phyloP scores from a whole-genome alignment of 768 basidiomycete species.

The Mycena venus region DNA sequence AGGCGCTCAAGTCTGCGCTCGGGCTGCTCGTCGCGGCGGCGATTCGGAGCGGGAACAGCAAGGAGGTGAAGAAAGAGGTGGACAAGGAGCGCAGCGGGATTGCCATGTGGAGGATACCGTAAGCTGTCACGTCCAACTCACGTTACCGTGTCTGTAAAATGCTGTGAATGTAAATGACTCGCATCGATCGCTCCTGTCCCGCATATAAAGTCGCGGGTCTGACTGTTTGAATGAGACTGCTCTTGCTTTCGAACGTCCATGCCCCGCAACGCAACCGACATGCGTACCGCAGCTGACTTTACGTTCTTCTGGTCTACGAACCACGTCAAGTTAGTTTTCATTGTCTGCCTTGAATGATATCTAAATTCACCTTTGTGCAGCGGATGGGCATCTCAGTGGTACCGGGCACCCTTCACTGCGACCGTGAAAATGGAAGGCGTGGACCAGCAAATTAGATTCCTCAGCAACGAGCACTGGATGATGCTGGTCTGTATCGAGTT shows the following conservation, averaged over 20 bases:
- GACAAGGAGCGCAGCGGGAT: conserved; percentile 72
- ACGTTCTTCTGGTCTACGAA: conserved; percentile 62
- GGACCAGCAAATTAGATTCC: conserved; percentile 52
- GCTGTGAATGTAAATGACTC: background rate
- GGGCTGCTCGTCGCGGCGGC: conserved; percentile 67
- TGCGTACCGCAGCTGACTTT: too few relatives aligned
- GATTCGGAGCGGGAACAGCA: conserved; percentile 64
- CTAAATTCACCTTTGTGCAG: conserved; percentile 34
- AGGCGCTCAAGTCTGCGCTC: conserved; percentile 62
- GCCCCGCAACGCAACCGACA: too few relatives aligned
- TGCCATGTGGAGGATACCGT: conserved; percentile 78
- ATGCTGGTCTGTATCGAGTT: conserved; percentile 53
- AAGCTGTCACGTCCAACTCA: background rate
- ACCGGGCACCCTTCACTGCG: conserved; percentile 59
- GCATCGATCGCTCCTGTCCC: background rate
- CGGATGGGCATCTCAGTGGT: conserved; percentile 68
- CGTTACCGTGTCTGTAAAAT: background rate
- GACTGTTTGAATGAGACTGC: background rate
- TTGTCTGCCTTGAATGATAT: background rate
- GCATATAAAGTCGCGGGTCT: background rate
- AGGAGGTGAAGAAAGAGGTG: conserved; percentile 67
- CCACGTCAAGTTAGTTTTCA: conserved; percentile 54
- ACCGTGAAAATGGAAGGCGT: conserved; percentile 45
- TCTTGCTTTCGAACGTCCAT: background rate
- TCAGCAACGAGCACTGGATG: conserved; percentile 76